Evolutionary conservation across 169 alveolate species (phyloP).

Genomic region (Perkinsus chesapeaki): DNA sequence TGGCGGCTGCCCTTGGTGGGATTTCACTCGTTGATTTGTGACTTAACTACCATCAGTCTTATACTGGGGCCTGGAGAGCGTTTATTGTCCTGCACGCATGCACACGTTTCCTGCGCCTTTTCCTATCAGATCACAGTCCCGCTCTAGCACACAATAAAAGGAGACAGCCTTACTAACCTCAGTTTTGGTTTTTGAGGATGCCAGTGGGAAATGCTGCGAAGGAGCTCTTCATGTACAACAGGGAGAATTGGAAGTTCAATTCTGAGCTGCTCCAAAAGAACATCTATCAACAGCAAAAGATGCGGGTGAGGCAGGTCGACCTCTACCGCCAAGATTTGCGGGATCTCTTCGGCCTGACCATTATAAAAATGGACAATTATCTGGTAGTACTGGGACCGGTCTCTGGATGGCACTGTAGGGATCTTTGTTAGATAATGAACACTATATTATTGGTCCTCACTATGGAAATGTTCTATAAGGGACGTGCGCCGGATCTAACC

Average conservation of each 20-base stretch:
- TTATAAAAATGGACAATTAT: not conserved
- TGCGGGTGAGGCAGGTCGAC: slow-evolving; percentile 2
- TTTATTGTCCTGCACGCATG: too few species aligned
- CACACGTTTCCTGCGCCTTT: too few species aligned
- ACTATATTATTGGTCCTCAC: not conserved
- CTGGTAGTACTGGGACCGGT: not conserved
- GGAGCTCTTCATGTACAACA: not conserved
- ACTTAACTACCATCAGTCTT: too few species aligned
- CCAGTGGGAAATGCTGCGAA: not conserved
- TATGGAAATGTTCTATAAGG: not conserved
- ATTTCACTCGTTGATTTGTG: too few species aligned
- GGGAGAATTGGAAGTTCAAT: slow-evolving; percentile 5
- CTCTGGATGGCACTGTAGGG: too few species aligned
- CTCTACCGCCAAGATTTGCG: slow-evolving; percentile 4
- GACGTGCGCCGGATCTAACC: not conserved
- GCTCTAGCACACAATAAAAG: too few species aligned
- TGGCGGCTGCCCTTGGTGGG: too few species aligned
- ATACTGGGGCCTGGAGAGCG: too few species aligned
- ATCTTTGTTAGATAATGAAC: not conserved
- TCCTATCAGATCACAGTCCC: too few species aligned
- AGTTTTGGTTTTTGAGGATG: not conserved
- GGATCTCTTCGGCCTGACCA: slow-evolving; percentile 2
- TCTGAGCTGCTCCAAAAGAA: slow-evolving; percentile 5
- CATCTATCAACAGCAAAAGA: slow-evolving; percentile 4
- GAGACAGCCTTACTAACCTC: not conserved